Percentiles rank a stretch among this genome's conserved stretches.
phyloP scores from a whole-genome alignment of 2,329 filamentous ascomycete species.

The Aspergillus clavatus region DNA sequence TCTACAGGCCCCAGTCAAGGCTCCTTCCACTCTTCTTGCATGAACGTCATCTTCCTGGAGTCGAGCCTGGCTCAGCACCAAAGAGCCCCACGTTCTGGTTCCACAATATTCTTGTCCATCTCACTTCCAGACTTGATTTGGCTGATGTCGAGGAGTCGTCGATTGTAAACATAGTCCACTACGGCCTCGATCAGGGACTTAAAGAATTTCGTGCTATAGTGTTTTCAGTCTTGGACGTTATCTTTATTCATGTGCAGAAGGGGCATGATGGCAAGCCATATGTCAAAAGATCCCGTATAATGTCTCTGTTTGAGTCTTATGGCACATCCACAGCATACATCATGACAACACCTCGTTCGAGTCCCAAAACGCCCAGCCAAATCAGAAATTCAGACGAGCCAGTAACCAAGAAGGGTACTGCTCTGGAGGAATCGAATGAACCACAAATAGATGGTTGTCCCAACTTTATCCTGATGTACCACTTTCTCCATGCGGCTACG shows the following conservation, averaged over 20 bases:
- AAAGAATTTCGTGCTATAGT: conserved; percentile 14
- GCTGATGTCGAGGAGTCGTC: conserved; percentile 14
- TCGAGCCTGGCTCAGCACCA: conserved; percentile 15
- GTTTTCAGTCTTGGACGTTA: conserved; percentile 15
- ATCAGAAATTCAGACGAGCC: not conserved
- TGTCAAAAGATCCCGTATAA: conserved; percentile 10
- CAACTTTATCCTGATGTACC: conserved; percentile 5
- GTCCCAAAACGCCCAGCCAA: not conserved
- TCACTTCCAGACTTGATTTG: conserved; percentile 11
- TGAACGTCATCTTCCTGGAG: conserved; percentile 12
- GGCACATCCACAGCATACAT: conserved; percentile 6
- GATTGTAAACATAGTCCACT: conserved; percentile 9
- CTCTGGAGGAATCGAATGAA: not conserved
- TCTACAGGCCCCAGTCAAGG: not conserved
- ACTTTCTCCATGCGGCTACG: conserved; percentile 12
- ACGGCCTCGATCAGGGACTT: conserved; percentile 10
- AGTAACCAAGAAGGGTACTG: not conserved
- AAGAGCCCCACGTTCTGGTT: conserved; percentile 13
- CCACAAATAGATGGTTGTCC: not conserved
- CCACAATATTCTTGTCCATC: conserved; percentile 11
- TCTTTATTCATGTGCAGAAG: conserved; percentile 11
- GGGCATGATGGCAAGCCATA: conserved; percentile 1
- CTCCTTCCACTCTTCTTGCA: conserved; percentile 13
- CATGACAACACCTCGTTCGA: conserved; percentile 8
- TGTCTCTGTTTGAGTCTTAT: conserved; percentile 12